phyloP scores from a whole-genome alignment of 352 stramenopile genomes.

The Globisporangium cederbergense region DNA sequence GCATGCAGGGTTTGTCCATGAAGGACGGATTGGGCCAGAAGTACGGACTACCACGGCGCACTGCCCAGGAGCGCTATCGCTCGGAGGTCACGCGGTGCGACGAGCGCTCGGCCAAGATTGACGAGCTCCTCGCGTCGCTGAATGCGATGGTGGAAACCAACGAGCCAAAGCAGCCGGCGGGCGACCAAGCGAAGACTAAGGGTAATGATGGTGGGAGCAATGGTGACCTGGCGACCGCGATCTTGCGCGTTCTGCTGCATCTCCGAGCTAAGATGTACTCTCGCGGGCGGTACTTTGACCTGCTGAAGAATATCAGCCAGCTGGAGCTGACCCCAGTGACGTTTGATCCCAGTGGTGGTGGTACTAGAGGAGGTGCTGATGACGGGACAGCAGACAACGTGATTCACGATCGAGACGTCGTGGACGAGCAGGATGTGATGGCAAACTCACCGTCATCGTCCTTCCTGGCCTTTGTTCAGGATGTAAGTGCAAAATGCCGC shows the following conservation, averaged over 20 bases:
- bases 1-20: conserved; percentile 79
- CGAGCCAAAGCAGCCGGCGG: conserved; percentile 2
- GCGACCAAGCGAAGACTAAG: neutral
- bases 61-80: conserved; percentile 80
- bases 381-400: conserved; percentile 2
- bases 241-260: conserved; percentile 41
- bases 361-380: neutral
- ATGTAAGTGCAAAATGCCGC: conserved; percentile 53
- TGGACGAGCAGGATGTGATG: conserved; percentile 37
- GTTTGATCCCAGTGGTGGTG: conserved; percentile 22
- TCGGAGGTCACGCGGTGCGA: conserved; percentile 83
- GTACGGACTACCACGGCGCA: conserved; percentile 80
- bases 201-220: neutral
- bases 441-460: conserved; percentile 6
- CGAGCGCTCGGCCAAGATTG: conserved; percentile 52
- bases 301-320: conserved; percentile 54
- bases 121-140: conserved; percentile 58
- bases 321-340: conserved; percentile 32
- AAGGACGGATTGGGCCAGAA: conserved; percentile 88
- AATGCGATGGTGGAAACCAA: conserved; percentile 30
- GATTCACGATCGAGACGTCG: conserved; percentile 37
- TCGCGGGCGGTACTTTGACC: conserved; percentile 58
- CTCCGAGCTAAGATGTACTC: conserved; percentile 58
- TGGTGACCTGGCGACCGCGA: conserved; percentile 12
- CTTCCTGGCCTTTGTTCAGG: conserved; percentile 56